Conservation (phyloP, 2,329 filamentous ascomycete genomes). For the Diplodia scrobiculata region DNA sequence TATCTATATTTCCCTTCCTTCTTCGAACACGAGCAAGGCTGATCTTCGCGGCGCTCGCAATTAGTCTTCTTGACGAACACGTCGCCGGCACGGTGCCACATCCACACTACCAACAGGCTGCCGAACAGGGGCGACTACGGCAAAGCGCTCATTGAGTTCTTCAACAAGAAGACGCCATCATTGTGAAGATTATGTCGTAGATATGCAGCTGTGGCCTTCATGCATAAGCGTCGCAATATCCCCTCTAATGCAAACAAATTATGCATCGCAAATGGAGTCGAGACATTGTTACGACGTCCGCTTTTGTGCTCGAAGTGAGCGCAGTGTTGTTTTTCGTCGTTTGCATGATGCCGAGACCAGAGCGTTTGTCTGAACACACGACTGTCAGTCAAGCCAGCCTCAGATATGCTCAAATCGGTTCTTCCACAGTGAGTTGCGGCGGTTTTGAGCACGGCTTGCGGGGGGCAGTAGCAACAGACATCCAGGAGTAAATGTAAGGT, state of each 20-base stretch:
- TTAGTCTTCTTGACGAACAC: conserved; percentile 70
- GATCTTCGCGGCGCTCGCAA: not conserved
- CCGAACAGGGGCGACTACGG: conserved; percentile 80
- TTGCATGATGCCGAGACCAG: not conserved
- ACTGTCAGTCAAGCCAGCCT: not conserved
- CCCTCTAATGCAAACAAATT: not conserved
- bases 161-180: conserved; percentile 20
- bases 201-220: not conserved
- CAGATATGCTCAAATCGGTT: not conserved
- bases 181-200: too few species aligned
- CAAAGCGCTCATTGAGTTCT: conserved; percentile 49
- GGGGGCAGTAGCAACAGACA: too few species aligned
- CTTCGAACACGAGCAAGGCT: not conserved
- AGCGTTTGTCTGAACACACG: not conserved
- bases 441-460: too few species aligned
- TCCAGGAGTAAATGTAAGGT: too few species aligned
- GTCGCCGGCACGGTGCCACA: conserved; percentile 75
- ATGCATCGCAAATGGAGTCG: not conserved
- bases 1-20: not conserved
- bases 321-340: not conserved
- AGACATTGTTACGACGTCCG: not conserved
- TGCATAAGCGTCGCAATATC: not conserved
- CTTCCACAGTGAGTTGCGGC: too few species aligned
- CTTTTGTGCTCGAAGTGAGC: not conserved
- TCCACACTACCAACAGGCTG: conserved; percentile 71